Evolutionary conservation across 495 filamentous ascomycete species (phyloP), one percentile per base, ranked within the genome.

Genomic region (Penicillium coprophilum): DNA sequence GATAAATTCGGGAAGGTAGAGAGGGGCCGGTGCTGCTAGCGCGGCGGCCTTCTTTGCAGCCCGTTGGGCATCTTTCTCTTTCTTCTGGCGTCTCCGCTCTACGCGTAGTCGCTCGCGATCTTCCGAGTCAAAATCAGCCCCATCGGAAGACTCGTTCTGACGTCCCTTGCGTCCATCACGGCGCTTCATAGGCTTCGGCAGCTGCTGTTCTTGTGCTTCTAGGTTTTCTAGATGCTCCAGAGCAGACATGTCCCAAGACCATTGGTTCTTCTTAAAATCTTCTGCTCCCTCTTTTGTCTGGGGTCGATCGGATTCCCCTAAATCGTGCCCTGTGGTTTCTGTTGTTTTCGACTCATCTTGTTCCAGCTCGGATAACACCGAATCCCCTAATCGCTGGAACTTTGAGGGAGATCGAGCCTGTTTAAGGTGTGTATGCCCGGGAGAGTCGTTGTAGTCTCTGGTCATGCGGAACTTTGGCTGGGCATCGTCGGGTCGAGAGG

Each of bases 1-100:
- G 71, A 97, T 96, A 59, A 89, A 93, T 61, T 96, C 91, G 0
- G 95, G 95, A 1, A 99, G 77, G 40, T 88, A 80, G 11, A 98
- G 85, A 3, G 84, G 87, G 23, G 77, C 83, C 4, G 84, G 74
- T 6, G 79, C 70, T 20, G 71, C 58, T 17, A 60, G 63, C 8
- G 59, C 54, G 31, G 65, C 54, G 23, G 65, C 65, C 53, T 75
- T 73, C 44, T 71, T 66, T 45, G 48, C 53, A 31, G 65, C 65
- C 51, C 74, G 72, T 43, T 70, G 64, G 41, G 43, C 61, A n/a
- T 65, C 68, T 66, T 73, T 79, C 24, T 71, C 71, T 56, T 78
- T 82, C 63, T 81, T 78, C 53, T 64, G 54, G 32, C 73, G 74
- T 57, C 77, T 78, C 17, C 77, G 75, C 39, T 78, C 74, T 30